phyloP scores from a whole-genome alignment of 306 rosid genomes.

The Cucumis melo region DNA sequence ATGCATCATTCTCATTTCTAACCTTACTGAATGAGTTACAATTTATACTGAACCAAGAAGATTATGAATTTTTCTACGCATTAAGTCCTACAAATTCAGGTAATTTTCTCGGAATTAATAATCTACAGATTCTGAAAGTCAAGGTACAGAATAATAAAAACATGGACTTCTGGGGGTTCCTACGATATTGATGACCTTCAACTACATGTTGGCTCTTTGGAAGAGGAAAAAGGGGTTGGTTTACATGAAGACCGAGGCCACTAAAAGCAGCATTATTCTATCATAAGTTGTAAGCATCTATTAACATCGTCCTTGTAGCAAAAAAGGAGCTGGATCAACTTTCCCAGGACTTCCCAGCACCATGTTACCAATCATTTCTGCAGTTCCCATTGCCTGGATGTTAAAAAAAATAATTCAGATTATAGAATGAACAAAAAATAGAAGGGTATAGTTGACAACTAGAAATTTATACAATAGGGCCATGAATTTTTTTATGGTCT shows the following conservation, averaged over 20 bases:
- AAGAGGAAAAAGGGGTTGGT: neutral
- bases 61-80: neutral
- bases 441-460: neutral
- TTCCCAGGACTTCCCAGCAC: slow-evolving; percentile 45
- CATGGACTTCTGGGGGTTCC: neutral
- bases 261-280: neutral
- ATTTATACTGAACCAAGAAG: neutral
- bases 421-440: neutral
- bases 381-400: slow-evolving; percentile 76
- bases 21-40: neutral
- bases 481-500: neutral
- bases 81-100: neutral
- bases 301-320: slow-evolving; percentile 35
- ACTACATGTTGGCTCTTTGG: neutral
- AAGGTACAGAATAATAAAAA: neutral
- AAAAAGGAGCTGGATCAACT: slow-evolving; percentile 35
- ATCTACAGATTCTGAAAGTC: neutral
- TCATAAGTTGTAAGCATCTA: neutral
- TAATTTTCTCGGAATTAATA: neutral
- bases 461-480: neutral
- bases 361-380: slow-evolving; percentile 65
- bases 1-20: neutral
- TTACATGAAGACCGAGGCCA: neutral
- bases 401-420: neutral
- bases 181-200: neutral